Evolutionary conservation across 208 protist genomes (phyloP).

Genomic region (Leishmania braziliensis): DNA sequence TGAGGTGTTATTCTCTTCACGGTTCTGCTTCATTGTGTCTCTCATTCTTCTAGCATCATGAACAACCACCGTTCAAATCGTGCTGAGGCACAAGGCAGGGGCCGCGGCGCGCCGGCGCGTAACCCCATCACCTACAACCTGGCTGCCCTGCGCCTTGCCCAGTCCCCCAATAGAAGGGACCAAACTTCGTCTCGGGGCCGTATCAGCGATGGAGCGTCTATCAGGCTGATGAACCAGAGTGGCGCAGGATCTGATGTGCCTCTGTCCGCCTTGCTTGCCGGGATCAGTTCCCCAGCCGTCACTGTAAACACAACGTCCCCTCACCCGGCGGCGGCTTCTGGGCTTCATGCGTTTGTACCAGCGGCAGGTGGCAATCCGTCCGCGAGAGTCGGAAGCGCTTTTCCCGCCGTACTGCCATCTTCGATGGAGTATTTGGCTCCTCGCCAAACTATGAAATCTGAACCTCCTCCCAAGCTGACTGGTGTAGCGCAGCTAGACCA

Average conservation of each 20-base stretch:
- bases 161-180: constrained; percentile 3
- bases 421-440: not conserved
- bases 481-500: not conserved
- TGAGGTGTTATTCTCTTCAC: not conserved
- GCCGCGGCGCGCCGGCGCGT: constrained; percentile 4
- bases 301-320: not conserved
- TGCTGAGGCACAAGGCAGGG: not conserved
- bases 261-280: constrained; percentile 10
- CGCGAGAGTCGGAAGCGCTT: not conserved
- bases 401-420: not conserved
- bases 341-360: no score
- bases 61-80: not conserved
- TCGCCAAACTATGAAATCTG: not conserved
- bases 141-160: constrained; percentile 23
- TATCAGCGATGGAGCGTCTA: not conserved
- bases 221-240: not conserved
- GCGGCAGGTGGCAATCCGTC: not conserved
- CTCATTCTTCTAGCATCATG: constrained; percentile 1
- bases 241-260: constrained; percentile 1
- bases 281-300: not conserved
- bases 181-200: not conserved
- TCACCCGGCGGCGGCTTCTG: not conserved
- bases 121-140: constrained; percentile 33
- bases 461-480: not conserved
- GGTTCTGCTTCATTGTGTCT: not conserved